phyloP scores from a whole-genome alignment of 768 basidiomycete species.

The Lentinula guzmanii region DNA sequence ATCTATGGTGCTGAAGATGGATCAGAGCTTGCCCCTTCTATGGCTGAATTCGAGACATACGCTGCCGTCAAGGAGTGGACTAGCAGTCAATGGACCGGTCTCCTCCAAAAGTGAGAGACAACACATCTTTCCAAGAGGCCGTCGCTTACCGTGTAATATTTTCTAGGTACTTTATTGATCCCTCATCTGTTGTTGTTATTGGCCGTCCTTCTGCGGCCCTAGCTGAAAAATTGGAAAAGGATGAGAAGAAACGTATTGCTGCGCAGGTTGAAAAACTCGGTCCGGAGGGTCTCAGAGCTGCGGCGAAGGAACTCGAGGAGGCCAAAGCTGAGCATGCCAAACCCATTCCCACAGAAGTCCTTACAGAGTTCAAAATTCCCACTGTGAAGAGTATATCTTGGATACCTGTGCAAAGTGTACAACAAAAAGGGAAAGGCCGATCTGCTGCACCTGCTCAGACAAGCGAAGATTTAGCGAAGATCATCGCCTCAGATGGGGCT shows the following conservation, averaged over 20 bases:
- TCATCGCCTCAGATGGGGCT: constrained; percentile 63
- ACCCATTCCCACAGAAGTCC: constrained; percentile 74
- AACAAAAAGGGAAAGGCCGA: constrained; percentile 55
- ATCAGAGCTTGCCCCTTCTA: constrained; percentile 60
- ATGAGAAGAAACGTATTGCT: constrained; percentile 73
- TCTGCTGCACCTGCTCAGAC: constrained; percentile 18
- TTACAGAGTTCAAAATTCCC: constrained; percentile 87
- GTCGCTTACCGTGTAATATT: background rate
- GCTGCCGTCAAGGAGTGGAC: constrained; percentile 64
- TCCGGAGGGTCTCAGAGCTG: constrained; percentile 70
- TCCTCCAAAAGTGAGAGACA: constrained; percentile 62
- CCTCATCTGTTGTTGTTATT: constrained; percentile 65
- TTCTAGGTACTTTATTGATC: constrained; percentile 72
- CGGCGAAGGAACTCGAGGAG: constrained; percentile 60
- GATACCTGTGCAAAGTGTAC: constrained; percentile 69
- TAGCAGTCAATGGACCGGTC: constrained; percentile 65
- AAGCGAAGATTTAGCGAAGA: constrained; percentile 42
- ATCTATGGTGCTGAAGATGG: constrained; percentile 83
- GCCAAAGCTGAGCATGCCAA: constrained; percentile 85
- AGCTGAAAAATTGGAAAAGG: constrained; percentile 71
- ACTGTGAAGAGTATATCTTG: constrained; percentile 87
- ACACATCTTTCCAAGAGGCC: constrained; percentile 3
- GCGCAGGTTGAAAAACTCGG: constrained; percentile 69
- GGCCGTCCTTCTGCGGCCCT: constrained; percentile 87
- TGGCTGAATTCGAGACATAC: constrained; percentile 79